phyloP scores from a whole-genome alignment of 1,284 basidiomycete species.

The Ceratobasidium sp. region DNA sequence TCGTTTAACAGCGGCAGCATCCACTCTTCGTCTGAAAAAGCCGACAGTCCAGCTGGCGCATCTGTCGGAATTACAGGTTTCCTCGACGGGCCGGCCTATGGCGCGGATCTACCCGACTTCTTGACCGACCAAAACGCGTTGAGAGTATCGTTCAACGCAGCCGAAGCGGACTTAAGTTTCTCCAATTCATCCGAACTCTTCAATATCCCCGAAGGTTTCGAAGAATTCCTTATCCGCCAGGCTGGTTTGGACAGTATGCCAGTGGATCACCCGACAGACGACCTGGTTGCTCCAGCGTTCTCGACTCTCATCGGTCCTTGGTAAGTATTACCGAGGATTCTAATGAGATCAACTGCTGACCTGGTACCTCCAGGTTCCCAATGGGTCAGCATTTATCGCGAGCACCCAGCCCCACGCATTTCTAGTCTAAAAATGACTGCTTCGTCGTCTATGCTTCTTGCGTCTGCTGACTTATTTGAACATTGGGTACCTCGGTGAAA shows the following conservation, averaged over 20 bases:
- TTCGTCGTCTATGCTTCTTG: slow-evolving; percentile 1
- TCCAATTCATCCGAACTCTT: slow-evolving; percentile 49
- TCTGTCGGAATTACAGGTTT: slow-evolving; percentile 50
- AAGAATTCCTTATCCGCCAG: slow-evolving; percentile 48
- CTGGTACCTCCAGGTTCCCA: slow-evolving; percentile 46
- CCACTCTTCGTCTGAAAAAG: slow-evolving; percentile 20
- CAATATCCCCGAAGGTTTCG: slow-evolving; percentile 49
- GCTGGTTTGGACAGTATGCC: slow-evolving; percentile 30
- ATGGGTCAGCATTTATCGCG: slow-evolving; percentile 49
- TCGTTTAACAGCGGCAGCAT: slow-evolving; percentile 24
- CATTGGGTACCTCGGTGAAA: neutral
- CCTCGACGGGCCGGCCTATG: slow-evolving; percentile 49
- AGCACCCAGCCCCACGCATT: slow-evolving; percentile 47
- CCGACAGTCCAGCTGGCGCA: slow-evolving; percentile 50
- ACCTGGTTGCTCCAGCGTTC: slow-evolving; percentile 44
- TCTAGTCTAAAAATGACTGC: slow-evolving; percentile 19
- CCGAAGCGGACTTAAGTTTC: slow-evolving; percentile 51
- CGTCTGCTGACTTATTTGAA: slow-evolving; percentile 34
- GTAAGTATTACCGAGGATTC: slow-evolving; percentile 31
- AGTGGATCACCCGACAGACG: slow-evolving; percentile 36
- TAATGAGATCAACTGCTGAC: neutral
- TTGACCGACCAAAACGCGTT: slow-evolving; percentile 46
- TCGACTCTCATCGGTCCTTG: slow-evolving; percentile 49
- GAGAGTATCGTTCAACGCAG: slow-evolving; percentile 50
- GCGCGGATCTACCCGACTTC: slow-evolving; percentile 37